Base-by-base conservation (phyloP, 495 filamentous ascomycete genomes). In the Aspergillus nidulans region DNA sequence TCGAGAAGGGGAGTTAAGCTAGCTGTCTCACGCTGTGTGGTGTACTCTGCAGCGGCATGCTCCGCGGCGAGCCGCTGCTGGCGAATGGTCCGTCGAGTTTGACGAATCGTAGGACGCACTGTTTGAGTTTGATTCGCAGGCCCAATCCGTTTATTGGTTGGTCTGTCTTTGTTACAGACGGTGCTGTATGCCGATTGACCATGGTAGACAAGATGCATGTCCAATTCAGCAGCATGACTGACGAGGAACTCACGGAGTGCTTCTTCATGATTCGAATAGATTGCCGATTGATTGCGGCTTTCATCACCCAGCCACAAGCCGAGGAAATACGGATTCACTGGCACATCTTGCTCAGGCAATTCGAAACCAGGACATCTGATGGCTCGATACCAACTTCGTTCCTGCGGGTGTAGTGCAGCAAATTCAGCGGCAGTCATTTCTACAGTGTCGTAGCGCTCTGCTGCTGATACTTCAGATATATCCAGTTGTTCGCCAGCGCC, bases 371-470 rank as follows among this genome's bases (percentile, higher is more conserved):
- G 56, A 53, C 43, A 63, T 44, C 49, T 67, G 56, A 70, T 67
- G 4, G 62, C 61, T 28, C 50, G 57, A 41, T 72, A 65, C 34
- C 50, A 52, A 7, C 49, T 41, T 58, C 67, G 58, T 47, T 74
- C 71, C 44, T 60, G 47, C 15, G 61, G 9, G 18, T 56, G 43
- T 23, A 77, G 65, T 23, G 65, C 58, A 44, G 72, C 72, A 46
- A 74, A 77, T 25, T 75, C 64, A 13, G 61, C 68, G 8, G 73
- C 71, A 6, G 71, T 77, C 61, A 75, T 72, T 39, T 75, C 69
- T 8, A 73, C 63, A 7, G 69, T 72, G 2, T 75, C 69, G 41
- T 64, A 70, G 32, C 40, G 43, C 23, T 63, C 58, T 4, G 57
- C 50, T 15, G 30, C 52, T 24, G 52, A 56, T n/a, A 49, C 45